Conservation (phyloP, 2,329 filamentous ascomycete genomes). For the Alternaria ethzedia region DNA sequence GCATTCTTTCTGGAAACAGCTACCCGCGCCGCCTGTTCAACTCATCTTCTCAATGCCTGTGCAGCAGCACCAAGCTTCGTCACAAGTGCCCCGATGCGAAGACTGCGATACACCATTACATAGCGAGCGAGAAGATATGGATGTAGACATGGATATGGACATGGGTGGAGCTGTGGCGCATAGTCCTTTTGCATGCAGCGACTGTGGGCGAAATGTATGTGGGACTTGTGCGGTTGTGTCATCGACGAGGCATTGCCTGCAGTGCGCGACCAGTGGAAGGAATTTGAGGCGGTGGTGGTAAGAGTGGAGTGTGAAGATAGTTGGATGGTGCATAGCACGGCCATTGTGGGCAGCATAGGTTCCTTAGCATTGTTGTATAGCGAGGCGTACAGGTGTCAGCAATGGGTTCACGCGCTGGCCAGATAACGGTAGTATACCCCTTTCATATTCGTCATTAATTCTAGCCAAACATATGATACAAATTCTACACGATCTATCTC, state of each 20-base stretch:
- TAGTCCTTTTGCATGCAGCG: slow-evolving; percentile 45
- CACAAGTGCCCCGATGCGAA: slow-evolving; percentile 46
- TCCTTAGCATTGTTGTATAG: slow-evolving; percentile 8
- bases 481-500: background rate
- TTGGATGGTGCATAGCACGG: background rate
- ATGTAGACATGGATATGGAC: slow-evolving; percentile 49
- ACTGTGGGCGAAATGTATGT: slow-evolving; percentile 51
- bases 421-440: background rate
- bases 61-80: slow-evolving; percentile 5
- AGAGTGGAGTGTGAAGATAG: background rate
- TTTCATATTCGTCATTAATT: background rate
- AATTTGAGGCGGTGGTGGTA: slow-evolving; percentile 24
- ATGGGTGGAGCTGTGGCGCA: slow-evolving; percentile 24
- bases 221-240: slow-evolving; percentile 51
- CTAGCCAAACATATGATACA: background rate
- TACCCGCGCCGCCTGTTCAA: slow-evolving; percentile 43
- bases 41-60: slow-evolving; percentile 21
- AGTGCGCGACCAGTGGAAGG: slow-evolving; percentile 44
- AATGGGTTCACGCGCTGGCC: background rate
- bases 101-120: slow-evolving; percentile 52
- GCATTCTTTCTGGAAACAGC: slow-evolving; percentile 55
- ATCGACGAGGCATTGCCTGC: slow-evolving; percentile 49
- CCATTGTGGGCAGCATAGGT: background rate
- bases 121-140: slow-evolving; percentile 42
- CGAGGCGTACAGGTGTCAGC: slow-evolving; percentile 10